phyloP scores from a whole-genome alignment of 768 basidiomycete genomes.

The Cyclocybe cylindracea region DNA sequence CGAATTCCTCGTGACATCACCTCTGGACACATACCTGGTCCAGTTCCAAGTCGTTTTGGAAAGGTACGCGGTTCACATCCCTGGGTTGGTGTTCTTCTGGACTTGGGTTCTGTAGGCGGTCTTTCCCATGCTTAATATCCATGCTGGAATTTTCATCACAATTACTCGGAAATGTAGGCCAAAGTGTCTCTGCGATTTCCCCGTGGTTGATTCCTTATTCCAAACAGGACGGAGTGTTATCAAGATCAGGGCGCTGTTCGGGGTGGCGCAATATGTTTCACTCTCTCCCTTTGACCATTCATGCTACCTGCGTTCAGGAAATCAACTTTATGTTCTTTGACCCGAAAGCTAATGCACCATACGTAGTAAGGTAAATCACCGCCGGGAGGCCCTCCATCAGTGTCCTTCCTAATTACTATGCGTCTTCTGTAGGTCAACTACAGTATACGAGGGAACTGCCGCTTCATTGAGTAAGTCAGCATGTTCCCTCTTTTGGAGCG shows the following conservation, averaged over 20 bases:
- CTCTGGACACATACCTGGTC: conserved; percentile 37
- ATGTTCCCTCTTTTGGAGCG: neutral
- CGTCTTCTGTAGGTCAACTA: conserved; percentile 24
- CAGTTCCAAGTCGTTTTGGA: conserved; percentile 30
- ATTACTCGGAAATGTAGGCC: conserved; percentile 32
- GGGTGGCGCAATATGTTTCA: conserved; percentile 21
- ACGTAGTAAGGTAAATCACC: conserved; percentile 37
- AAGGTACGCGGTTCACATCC: conserved; percentile 20
- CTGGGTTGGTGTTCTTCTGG: too few relatives aligned
- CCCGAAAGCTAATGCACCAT: conserved; percentile 43
- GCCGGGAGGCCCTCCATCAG: neutral
- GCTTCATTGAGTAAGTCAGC: conserved; percentile 25
- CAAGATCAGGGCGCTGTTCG: conserved; percentile 31
- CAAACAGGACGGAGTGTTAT: conserved; percentile 29
- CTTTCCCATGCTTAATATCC: conserved; percentile 27
- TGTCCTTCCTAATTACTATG: neutral
- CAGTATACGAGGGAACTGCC: conserved; percentile 26
- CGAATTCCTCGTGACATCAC: too few relatives aligned
- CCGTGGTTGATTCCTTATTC: too few relatives aligned
- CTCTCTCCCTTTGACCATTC: neutral
- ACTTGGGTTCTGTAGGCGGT: conserved; percentile 27
- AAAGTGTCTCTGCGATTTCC: too few relatives aligned
- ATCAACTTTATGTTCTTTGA: conserved; percentile 42
- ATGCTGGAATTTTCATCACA: conserved; percentile 36
- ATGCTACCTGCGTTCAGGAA: conserved; percentile 14